Percentiles rank a stretch among this genome's conserved stretches.
phyloP scores from a whole-genome alignment of 192 early-diverging fungal species.

The Coemansia sp. region DNA sequence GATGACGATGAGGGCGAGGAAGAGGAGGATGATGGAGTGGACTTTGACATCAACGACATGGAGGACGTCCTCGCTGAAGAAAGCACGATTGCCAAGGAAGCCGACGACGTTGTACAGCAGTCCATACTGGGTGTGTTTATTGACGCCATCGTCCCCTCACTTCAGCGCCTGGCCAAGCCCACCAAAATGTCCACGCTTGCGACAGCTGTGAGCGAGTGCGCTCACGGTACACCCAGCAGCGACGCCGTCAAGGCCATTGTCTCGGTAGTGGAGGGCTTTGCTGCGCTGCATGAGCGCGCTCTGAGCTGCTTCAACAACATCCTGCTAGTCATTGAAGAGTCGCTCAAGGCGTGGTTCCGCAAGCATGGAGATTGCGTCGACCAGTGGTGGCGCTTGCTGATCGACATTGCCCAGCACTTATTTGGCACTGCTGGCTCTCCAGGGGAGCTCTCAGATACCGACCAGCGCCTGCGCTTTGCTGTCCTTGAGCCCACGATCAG shows the following conservation, averaged over 20 bases:
- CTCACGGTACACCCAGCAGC: slow-evolving; percentile 32
- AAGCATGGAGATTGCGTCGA: slow-evolving; percentile 26
- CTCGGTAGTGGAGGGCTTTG: slow-evolving; percentile 58
- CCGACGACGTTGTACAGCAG: slow-evolving; percentile 52
- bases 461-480: slow-evolving; percentile 58
- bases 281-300: slow-evolving; percentile 66
- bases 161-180: slow-evolving; percentile 45
- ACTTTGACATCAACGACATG: slow-evolving; percentile 54
- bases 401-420: slow-evolving; percentile 59
- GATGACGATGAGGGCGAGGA: too few relatives aligned
- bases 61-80: slow-evolving; percentile 54
- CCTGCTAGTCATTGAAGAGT: slow-evolving; percentile 72
- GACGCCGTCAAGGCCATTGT: slow-evolving; percentile 51
- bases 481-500: slow-evolving; percentile 70
- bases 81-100: slow-evolving; percentile 35
- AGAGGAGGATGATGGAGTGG: slow-evolving; percentile 58
- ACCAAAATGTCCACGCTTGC: slow-evolving; percentile 32
- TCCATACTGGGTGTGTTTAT: slow-evolving; percentile 56
- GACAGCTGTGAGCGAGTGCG: slow-evolving; percentile 28
- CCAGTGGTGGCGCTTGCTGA: slow-evolving; percentile 62
- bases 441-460: slow-evolving; percentile 55
- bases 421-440: slow-evolving; percentile 55
- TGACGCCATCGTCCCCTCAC: slow-evolving; percentile 28
- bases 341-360: slow-evolving; percentile 68
- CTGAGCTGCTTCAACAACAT: slow-evolving; percentile 79